Evolutionary conservation across 2,329 filamentous ascomycete species (phyloP).

Genomic region (Emmonsiellopsis sp.): DNA sequence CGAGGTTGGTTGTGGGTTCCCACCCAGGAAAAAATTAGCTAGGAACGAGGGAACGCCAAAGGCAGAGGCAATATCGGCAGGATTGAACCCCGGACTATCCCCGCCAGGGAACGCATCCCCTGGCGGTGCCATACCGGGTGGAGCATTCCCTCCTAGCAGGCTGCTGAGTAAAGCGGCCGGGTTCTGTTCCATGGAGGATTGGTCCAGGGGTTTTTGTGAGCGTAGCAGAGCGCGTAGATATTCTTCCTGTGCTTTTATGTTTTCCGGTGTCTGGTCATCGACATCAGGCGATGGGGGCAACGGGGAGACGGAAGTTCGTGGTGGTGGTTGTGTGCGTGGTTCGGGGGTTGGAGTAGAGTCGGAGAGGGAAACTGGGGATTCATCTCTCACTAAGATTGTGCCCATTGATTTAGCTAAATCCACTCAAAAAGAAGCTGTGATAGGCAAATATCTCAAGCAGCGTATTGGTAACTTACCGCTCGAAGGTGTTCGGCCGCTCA

Average conservation of each 20-base stretch:
- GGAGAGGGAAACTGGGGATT: conserved; percentile 11
- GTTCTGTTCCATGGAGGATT: conserved; percentile 18
- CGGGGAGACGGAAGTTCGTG: conserved; percentile 8
- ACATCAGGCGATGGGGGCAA: conserved; percentile 9
- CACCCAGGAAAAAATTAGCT: conserved; percentile 28
- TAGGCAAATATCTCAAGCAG: not conserved
- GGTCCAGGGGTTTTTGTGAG: conserved; percentile 15
- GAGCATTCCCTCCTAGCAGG: conserved; percentile 21
- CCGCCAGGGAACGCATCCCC: conserved; percentile 13
- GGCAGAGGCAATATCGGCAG: conserved; percentile 28
- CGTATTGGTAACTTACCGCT: conserved; percentile 4
- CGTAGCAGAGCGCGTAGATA: conserved; percentile 33
- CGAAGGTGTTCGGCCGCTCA: conserved; percentile 44
- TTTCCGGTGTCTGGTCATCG: conserved; percentile 22
- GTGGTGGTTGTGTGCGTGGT: conserved; percentile 9
- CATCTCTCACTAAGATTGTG: conserved; percentile 14
- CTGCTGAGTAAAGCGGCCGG: conserved; percentile 28
- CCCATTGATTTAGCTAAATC: not conserved
- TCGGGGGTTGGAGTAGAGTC: conserved; percentile 9
- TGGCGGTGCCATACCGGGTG: conserved; percentile 11
- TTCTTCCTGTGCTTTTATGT: conserved; percentile 32
- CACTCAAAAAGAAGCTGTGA: not conserved
- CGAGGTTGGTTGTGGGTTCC: conserved; percentile 27
- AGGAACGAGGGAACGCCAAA: conserved; percentile 34
- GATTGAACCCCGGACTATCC: conserved; percentile 14